Conservation (phyloP, 2,329 filamentous ascomycete species). For the Fusarium nisikadoi region DNA sequence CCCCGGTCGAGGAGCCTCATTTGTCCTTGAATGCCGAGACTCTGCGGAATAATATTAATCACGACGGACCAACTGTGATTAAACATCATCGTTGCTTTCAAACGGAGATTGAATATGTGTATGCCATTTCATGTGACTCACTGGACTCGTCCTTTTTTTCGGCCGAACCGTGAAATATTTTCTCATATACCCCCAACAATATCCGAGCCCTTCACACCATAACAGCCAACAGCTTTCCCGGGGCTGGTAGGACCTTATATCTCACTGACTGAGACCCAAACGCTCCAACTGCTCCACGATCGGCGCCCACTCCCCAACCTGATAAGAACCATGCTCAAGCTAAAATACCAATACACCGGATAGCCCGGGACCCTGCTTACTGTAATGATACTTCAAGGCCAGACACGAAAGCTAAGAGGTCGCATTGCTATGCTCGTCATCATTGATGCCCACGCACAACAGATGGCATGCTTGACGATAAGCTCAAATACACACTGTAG, state of each 20-base stretch:
- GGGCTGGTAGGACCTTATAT: not conserved
- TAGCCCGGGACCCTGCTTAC: constrained; percentile 35
- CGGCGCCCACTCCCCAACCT: constrained; percentile 3
- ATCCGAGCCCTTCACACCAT: not conserved
- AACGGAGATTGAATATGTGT: not conserved
- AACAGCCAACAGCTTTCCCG: not conserved
- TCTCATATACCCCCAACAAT: not conserved
- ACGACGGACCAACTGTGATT: not conserved
- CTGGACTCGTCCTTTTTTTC: constrained; percentile 1
- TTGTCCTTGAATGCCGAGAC: not conserved
- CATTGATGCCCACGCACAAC: constrained; percentile 16
- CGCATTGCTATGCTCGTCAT: not conserved
- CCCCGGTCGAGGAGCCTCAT: constrained; percentile 21
- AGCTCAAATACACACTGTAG: not conserved
- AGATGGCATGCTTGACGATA: not conserved
- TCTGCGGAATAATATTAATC: not conserved
- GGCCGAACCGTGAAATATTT: not conserved
- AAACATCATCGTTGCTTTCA: not conserved
- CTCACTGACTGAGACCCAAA: constrained; percentile 9
- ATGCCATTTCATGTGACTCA: constrained; percentile 3
- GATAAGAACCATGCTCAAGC: constrained; percentile 6
- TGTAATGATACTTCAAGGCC: constrained; percentile 6
- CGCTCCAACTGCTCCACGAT: constrained; percentile 4
- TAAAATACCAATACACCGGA: constrained; percentile 21
- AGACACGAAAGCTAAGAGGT: not conserved